A percentile compares a stretch with the other conserved stretches of the same genome.
phyloP scores from a whole-genome alignment of 352 stramenopile species.

The Phytopythium sindhum region DNA sequence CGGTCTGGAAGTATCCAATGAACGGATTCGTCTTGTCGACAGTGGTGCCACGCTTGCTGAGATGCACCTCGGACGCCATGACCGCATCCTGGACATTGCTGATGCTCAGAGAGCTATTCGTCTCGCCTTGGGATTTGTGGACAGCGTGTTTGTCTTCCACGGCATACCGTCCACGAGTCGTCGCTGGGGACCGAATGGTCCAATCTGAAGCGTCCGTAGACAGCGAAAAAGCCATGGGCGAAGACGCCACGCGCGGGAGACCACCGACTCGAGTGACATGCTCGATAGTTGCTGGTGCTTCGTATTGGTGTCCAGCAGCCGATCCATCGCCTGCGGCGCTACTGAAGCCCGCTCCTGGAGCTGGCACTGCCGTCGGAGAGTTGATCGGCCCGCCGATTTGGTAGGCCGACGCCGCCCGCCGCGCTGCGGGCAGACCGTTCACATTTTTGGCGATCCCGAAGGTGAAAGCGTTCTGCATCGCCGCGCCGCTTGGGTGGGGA shows the following conservation, averaged over 20 bases:
- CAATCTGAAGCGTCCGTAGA: conserved; percentile 1
- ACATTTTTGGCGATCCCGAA: conserved; percentile 66
- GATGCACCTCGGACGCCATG: conserved; percentile 17
- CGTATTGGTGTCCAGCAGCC: neutral
- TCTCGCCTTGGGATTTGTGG: neutral
- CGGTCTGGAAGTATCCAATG: conserved; percentile 82
- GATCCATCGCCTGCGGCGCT: conserved; percentile 4
- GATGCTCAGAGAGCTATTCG: neutral
- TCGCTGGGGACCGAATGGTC: neutral
- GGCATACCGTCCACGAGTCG: neutral
- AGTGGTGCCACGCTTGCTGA: conserved; percentile 37
- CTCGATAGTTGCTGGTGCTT: conserved; percentile 4
- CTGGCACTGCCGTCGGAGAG: conserved; percentile 20
- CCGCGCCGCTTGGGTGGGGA: neutral
- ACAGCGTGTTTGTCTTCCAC: neutral
- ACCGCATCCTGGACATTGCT: conserved; percentile 13
- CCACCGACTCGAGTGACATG: conserved; percentile 14
- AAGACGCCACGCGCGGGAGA: conserved; percentile 22
- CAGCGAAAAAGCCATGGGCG: conserved; percentile 23
- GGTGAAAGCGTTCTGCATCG: conserved; percentile 57
- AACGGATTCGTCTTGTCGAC: conserved; percentile 88
- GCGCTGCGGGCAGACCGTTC: conserved; percentile 45
- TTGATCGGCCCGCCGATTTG: conserved; percentile 45
- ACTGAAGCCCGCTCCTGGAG: conserved; percentile 22
- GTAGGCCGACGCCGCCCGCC: conserved; percentile 57